Conservation (phyloP, 2,329 filamentous ascomycete species). For the Rutstroemia sp. region DNA sequence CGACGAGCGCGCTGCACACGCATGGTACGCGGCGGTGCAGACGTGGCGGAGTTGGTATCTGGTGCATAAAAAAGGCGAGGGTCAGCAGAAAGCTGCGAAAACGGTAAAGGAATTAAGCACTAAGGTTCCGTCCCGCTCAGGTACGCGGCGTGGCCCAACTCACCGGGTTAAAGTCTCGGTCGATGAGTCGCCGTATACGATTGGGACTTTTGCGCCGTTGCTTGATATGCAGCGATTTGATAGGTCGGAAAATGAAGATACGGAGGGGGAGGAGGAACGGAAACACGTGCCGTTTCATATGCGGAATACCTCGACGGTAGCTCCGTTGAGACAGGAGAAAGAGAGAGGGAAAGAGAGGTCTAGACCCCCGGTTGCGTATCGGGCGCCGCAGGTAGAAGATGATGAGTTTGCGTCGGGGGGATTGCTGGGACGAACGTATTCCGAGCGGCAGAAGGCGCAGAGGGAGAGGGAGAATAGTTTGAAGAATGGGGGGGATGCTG, state of each 20-base stretch:
- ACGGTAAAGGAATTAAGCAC: slow-evolving; percentile 16
- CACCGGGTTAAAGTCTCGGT: slow-evolving; percentile 32
- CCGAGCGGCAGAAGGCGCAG: slow-evolving; percentile 35
- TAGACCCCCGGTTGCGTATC: slow-evolving; percentile 21
- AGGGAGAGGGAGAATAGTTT: slow-evolving; percentile 19
- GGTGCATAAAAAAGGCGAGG: slow-evolving; percentile 55
- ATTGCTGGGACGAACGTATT: slow-evolving; percentile 43
- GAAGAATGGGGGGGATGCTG: slow-evolving; percentile 31
- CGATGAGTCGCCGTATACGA: slow-evolving; percentile 50
- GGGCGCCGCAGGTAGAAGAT: slow-evolving; percentile 18
- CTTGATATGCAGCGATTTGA: slow-evolving; percentile 55
- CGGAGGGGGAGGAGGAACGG: slow-evolving; percentile 24
- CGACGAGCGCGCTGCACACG: slow-evolving; percentile 56
- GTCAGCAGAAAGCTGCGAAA: slow-evolving; percentile 25
- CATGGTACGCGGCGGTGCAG: slow-evolving; percentile 66
- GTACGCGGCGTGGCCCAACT: slow-evolving; percentile 20
- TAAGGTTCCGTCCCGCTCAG: slow-evolving; percentile 1
- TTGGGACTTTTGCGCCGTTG: slow-evolving; percentile 62
- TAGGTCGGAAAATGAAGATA: slow-evolving; percentile 9
- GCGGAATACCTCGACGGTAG: slow-evolving; percentile 19
- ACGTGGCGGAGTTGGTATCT: slow-evolving; percentile 90
- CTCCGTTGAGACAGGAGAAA: background rate
- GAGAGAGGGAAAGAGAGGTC: background rate
- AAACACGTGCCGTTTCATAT: slow-evolving; percentile 27
- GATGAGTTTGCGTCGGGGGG: slow-evolving; percentile 38